A percentile compares a stretch with the other conserved stretches of the same genome.
phyloP scores from a whole-genome alignment of 2,329 filamentous ascomycete genomes.

The Rosellinia necatrix region DNA sequence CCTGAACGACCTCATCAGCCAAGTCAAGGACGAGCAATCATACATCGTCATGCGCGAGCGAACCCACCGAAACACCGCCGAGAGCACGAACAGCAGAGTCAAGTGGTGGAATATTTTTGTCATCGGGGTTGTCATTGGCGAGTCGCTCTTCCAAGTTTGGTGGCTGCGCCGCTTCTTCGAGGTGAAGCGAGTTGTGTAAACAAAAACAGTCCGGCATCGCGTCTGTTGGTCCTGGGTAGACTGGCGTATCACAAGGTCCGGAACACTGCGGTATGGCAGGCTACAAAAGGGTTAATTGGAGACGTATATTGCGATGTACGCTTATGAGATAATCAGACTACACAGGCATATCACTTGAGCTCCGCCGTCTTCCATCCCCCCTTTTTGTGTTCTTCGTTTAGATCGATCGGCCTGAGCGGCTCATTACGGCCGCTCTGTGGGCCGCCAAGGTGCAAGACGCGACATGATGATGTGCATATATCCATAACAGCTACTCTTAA shows the following conservation, averaged over 20 bases:
- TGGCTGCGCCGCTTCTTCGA: slow-evolving; percentile 99
- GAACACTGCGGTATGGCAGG: slow-evolving; percentile 28
- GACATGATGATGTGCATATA: no score
- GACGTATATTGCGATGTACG: slow-evolving; percentile 28
- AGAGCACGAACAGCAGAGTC: slow-evolving; percentile 95
- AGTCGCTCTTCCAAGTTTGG: slow-evolving; percentile 98
- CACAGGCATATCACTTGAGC: slow-evolving; percentile 24
- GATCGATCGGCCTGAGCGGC: background rate
- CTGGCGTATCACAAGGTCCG: slow-evolving; percentile 34
- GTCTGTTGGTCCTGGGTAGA: slow-evolving; percentile 27
- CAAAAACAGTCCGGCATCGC: background rate
- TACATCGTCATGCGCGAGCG: slow-evolving; percentile 96
- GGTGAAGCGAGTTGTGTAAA: slow-evolving; percentile 70
- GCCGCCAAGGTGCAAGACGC: no score
- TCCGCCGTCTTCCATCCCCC: background rate
- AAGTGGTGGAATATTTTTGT: slow-evolving; percentile 99
- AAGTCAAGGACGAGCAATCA: slow-evolving; percentile 96
- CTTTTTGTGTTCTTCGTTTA: background rate
- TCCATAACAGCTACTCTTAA: no score
- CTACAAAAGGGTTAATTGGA: slow-evolving; percentile 22
- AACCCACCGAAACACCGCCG: slow-evolving; percentile 96
- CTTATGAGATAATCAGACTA: slow-evolving; percentile 29
- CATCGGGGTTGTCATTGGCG: slow-evolving; percentile 82
- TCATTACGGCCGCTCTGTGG: no score
- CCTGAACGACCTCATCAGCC: slow-evolving; percentile 81